Evolutionary conservation across 805 yeast species (phyloP), one percentile per base, ranked within the genome.

Genomic region (Suhomyces emberorum): DNA sequence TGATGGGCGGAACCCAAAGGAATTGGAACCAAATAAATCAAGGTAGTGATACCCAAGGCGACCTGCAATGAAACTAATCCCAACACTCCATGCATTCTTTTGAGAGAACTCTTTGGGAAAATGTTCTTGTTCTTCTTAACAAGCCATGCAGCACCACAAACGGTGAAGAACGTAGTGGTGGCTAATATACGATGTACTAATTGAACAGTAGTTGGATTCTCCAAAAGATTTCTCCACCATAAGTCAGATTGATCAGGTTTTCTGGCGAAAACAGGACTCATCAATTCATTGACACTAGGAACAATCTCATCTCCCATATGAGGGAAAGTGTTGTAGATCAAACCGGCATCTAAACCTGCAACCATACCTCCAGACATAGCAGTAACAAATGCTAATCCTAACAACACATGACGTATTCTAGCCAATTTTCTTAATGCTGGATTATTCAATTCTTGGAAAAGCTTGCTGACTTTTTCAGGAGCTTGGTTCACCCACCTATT

Each of bases 361-460:
- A 93, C 99, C 72, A 93, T 79, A 11, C 96, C 97, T 43, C 98
- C 99, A 8, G 95, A 78, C 95, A 93, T 84, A 12, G 97, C 96
- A 14, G 99, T 93, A 27, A 83, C 41, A 50, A 88, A 91, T 1
- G 91, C 83, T 35, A 91, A 63, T 2, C 69, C 79, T 20, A 87
- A 65, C 27, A 93, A 62, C 0, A 72, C 83, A 7, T 63, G 41
- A 1, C 86, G 74, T 22, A 73, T 50, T 27, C 69, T 59, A 57
- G 88, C 78, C 49, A 83, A 71, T 30, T 69, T 75, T 29, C 65
- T 68, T 32, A 88, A 59, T 1, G 75, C 65, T 2, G 88, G 81
- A 41, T 77, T 77, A 48, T 75, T 76, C 38, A 93, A 70, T 48
- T 77, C 65, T 23, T 75, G 70, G 46, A 88, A 72, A 4, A 74